A percentile compares a stretch with the other conserved stretches of the same genome.
Conservation (phyloP, 2,329 filamentous ascomycete species). For the Penicillium sp. region DNA sequence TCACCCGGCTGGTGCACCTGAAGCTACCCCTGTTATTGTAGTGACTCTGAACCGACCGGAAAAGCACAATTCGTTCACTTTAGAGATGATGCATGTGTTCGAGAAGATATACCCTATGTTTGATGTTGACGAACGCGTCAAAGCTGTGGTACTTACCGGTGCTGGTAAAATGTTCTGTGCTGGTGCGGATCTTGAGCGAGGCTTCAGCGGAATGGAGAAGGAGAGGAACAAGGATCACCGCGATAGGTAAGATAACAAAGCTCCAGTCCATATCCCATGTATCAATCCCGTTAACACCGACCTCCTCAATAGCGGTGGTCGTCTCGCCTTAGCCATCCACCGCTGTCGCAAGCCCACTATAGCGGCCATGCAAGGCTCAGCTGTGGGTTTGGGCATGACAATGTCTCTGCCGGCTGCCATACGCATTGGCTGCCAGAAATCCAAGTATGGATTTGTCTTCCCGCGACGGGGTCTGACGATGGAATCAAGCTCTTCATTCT, state of each 20-base stretch:
- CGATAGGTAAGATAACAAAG: not conserved
- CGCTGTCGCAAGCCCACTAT: conserved; percentile 4
- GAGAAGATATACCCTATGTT: conserved; percentile 3
- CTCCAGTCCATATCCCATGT: not conserved
- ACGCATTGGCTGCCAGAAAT: conserved; percentile 1
- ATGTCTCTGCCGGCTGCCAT: conserved; percentile 1
- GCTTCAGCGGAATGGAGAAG: conserved; percentile 1
- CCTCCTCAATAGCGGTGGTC: not conserved
- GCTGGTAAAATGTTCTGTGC: conserved; percentile 8
- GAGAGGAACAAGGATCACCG: conserved; percentile 2
- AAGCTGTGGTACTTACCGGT: conserved; percentile 7
- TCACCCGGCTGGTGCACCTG: conserved; percentile 37
- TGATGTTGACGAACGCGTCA: conserved; percentile 8
- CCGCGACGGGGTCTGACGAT: conserved; percentile 6
- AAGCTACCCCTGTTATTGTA: conserved; percentile 39
- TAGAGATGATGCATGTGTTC: conserved; percentile 41
- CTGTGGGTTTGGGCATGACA: conserved; percentile 5
- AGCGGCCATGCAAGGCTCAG: not conserved
- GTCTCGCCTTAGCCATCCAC: conserved; percentile 1
- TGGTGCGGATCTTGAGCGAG: conserved; percentile 5
- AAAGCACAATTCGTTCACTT: conserved; percentile 50
- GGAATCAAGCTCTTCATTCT: conserved; percentile 8
- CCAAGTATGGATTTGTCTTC: conserved; percentile 8
- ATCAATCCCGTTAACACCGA: not conserved
- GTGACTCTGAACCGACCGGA: conserved; percentile 47